Base-by-base conservation (phyloP, 2,329 filamentous ascomycete species). In the Microdochium trichocladiopsis region DNA sequence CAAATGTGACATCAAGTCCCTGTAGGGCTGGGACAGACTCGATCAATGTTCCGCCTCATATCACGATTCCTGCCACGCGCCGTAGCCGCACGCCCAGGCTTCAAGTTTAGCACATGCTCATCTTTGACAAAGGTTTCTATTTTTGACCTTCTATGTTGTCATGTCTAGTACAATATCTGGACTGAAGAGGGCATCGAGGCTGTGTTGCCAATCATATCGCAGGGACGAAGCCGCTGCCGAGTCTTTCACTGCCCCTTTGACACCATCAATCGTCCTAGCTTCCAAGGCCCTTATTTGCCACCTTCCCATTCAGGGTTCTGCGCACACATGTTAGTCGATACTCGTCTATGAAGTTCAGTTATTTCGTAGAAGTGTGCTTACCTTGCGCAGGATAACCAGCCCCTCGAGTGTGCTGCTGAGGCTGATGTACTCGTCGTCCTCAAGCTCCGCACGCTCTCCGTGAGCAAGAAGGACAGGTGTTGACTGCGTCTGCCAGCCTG, bases 401-500 rank as follows among this genome's bases (percentile, higher is more conserved):
- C 94, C 94, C 74, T 99, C 94, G 56, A 99, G 78, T 51, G 86
- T 95, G 74, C 84, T 94, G 68, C 86, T 95, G 65, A 99, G 74
- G 70, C 88, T 90, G 58, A 97, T 86, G 69, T 97, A 99, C 74
- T 99, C 86, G 74, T 99, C 94, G 64, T 99, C 94, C 71, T 99
- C 94, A 50, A 99, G 76, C 76, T 99, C 94, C 10, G 94, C 94
- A 63, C 95, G 82, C 77, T 99, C 94, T 25, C 95, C 94, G 65
- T 96, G 87, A n/a, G 90, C 87, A 62, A 99, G 76, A 54, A 99
- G 77, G 48, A 99, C 94, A 1, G 94, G 94, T n/a, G 94, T 99
- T 75, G 90, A 96, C 77, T 99, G 94, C 59, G 94, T 99, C 73
- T 99, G 94, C 94, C 94, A 99, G 51, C 94, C 94, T 10, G 94